Evolutionary conservation across 108 stramenopile genomes (phyloP), one percentile per base, ranked within the genome.

Genomic region (Fragilariopsis cylindrus): DNA sequence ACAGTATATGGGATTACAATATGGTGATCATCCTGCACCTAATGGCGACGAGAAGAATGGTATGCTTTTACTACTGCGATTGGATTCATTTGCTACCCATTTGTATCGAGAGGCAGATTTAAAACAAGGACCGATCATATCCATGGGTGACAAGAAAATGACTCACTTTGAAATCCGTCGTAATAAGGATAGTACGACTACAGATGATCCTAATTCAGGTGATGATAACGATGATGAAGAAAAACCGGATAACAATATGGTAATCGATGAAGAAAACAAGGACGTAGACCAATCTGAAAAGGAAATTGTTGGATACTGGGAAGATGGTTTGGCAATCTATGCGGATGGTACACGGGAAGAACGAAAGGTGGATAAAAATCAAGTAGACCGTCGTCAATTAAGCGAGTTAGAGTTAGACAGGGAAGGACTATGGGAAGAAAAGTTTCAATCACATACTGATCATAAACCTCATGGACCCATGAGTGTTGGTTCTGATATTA

Each of bases 401-500:
- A 79, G 81, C 18, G 88, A 90, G 57, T 7, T 57, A 13, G 75
- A 81, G n/a, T 68, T 87, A 47, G 90, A 92, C 54, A 81, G 76
- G 55, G 90, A 93, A 39, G 96, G 91, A n/a, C 74, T 93, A 53
- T 96, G 96, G 96, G 92, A 94, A 64, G 99, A 99, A 80, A 88
- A 77, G 43, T 99, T 98, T 80, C 76, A 79, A 7, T 81, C 86
- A 18, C 99, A 99, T 81, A 73, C 72, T 4, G 99, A 99, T 77
- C 76, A 80, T 70, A 96, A 95, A 75, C 96, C 95, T 2, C 64
- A 91, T 72, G 99, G 99, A 7, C 96, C 97, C 30, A 97, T 88
- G 83, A 93, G 92, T 63, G 96, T 99, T 30, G 99, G 99, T 5
- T 81, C 97, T 65, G 98, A 99, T 80, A 76, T 99, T 45, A 68